A percentile compares a stretch with the other conserved stretches of the same genome.
Conservation (phyloP, 805 yeast species). For the Candida andamanensis region DNA sequence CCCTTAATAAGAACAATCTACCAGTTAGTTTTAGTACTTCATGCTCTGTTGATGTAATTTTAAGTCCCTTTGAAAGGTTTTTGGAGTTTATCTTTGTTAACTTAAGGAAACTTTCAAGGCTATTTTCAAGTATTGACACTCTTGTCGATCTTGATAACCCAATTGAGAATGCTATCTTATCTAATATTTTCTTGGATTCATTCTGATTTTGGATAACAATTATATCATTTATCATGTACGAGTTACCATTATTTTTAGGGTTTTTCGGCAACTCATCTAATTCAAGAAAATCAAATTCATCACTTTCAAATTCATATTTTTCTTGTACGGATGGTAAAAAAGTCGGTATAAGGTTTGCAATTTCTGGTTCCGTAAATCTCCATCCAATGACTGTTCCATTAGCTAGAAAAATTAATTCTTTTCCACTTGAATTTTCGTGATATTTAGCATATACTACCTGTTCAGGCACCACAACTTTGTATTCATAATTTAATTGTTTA, state of each 20-base stretch:
- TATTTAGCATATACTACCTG: conserved; percentile 61
- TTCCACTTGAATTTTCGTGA: conserved; percentile 35
- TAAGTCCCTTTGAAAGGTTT: conserved; percentile 57
- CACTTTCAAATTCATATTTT: conserved; percentile 57
- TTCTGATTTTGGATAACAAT: conserved; percentile 54
- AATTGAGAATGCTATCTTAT: conserved; percentile 83
- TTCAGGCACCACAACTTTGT: conserved; percentile 43
- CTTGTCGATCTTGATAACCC: conserved; percentile 86
- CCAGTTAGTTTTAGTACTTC: conserved; percentile 73
- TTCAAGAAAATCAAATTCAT: conserved; percentile 79
- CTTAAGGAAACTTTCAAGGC: conserved; percentile 63
- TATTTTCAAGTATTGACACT: conserved; percentile 70
- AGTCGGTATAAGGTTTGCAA: conserved; percentile 46
- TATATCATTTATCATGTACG: conserved; percentile 60
- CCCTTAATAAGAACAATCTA: conserved; percentile 66
- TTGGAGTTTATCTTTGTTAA: conserved; percentile 63
- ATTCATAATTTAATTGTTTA: conserved; percentile 14
- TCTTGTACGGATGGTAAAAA: conserved; percentile 41
- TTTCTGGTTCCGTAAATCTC: conserved; percentile 61
- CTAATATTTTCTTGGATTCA: conserved; percentile 49
- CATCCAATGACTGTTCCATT: conserved; percentile 83
- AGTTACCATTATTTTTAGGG: conserved; percentile 22
- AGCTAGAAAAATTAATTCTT: conserved; percentile 52
- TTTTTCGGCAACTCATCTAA: conserved; percentile 19
- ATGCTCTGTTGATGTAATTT: conserved; percentile 39